Conservation (phyloP, 495 filamentous ascomycete genomes). For the Neurospora sp. region DNA sequence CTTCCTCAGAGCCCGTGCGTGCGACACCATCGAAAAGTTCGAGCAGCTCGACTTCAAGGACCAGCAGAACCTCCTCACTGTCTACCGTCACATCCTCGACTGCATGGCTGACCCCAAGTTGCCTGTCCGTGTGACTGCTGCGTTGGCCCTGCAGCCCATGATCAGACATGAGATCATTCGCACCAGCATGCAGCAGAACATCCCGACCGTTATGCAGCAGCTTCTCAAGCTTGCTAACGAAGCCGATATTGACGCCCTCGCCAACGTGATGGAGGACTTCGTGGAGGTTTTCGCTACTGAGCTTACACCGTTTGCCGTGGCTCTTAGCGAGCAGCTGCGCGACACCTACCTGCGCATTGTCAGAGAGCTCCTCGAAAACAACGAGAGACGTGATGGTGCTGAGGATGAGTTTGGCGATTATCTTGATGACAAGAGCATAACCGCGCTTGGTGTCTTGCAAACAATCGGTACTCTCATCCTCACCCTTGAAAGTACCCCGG, state of each 20-base stretch:
- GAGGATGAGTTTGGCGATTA: conserved; percentile 80
- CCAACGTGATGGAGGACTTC: conserved; percentile 99
- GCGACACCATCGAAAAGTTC: conserved; percentile 95
- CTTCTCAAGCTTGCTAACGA: conserved; percentile 92
- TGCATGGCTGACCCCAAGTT: conserved; percentile 89
- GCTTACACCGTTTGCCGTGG: conserved; percentile 95
- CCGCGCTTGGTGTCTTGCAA: conserved; percentile 89
- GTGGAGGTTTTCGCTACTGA: conserved; percentile 96
- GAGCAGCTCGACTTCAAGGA: conserved; percentile 95
- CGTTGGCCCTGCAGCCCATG: conserved; percentile 86
- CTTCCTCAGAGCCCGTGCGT: conserved; percentile 88
- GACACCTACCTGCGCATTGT: conserved; percentile 96
- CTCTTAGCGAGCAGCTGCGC: conserved; percentile 87
- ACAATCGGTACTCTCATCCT: conserved; percentile 96
- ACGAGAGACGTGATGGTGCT: conserved; percentile 57
- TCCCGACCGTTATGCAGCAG: conserved; percentile 99
- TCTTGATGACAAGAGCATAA: conserved; percentile 96
- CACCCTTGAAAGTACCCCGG: conserved; percentile 91
- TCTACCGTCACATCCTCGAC: conserved; percentile 94
- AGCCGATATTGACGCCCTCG: conserved; percentile 84
- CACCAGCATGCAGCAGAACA: conserved; percentile 90
- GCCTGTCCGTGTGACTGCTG: conserved; percentile 89
- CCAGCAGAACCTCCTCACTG: conserved; percentile 80
- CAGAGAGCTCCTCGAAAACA: conserved; percentile 79
- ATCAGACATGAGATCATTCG: conserved; percentile 93